These are phyloP conservation scores for Hemisphaericaspora subhashii DNA, from an alignment of 1,139 yeast species.

Conservation along the genomic window DNA sequence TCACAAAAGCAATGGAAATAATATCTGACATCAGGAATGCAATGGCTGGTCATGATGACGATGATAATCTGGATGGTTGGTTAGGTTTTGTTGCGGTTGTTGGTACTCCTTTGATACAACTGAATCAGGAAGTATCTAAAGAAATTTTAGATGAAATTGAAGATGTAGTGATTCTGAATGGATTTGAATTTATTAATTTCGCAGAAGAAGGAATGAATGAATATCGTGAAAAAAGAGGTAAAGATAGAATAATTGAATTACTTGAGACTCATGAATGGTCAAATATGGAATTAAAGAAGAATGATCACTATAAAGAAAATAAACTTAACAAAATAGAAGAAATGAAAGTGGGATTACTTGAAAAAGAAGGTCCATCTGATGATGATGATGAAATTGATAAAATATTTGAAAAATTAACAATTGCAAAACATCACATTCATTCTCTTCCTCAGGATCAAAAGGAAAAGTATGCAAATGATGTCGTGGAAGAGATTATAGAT, in stretches of 20 bases:
- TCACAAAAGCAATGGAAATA: slow-evolving; percentile 18
- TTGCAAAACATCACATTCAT: slow-evolving; percentile 31
- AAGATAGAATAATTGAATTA: slow-evolving; percentile 34
- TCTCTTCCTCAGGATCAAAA: slow-evolving; percentile 25
- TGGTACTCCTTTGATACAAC: slow-evolving; percentile 16
- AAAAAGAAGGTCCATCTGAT: slow-evolving; percentile 9
- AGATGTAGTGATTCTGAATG: slow-evolving; percentile 29
- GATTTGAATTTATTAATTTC: slow-evolving; percentile 33
- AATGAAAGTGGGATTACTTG: slow-evolving; percentile 31
- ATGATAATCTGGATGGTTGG: slow-evolving; percentile 18
- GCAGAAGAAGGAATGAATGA: slow-evolving; percentile 26
- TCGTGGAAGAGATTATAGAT: slow-evolving; percentile 40
- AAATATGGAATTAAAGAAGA: slow-evolving; percentile 17
- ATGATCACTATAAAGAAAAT: slow-evolving; percentile 17
- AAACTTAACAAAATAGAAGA: slow-evolving; percentile 24
- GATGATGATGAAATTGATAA: slow-evolving; percentile 28
- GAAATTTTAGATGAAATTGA: slow-evolving; percentile 24
- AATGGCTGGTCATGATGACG: slow-evolving; percentile 9
- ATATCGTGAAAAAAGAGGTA: slow-evolving; percentile 27
- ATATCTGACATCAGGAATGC: slow-evolving; percentile 18
- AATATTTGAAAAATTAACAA: slow-evolving; percentile 28
- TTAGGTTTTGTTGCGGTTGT: slow-evolving; percentile 28
- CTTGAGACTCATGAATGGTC: slow-evolving; percentile 45
- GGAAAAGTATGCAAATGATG: slow-evolving; percentile 30
- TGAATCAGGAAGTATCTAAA: neutral